These are phyloP conservation scores for Gilbertella persicaria DNA, from an alignment of 371 early-diverging fungal genomes.

Conservation along the genomic window DNA sequence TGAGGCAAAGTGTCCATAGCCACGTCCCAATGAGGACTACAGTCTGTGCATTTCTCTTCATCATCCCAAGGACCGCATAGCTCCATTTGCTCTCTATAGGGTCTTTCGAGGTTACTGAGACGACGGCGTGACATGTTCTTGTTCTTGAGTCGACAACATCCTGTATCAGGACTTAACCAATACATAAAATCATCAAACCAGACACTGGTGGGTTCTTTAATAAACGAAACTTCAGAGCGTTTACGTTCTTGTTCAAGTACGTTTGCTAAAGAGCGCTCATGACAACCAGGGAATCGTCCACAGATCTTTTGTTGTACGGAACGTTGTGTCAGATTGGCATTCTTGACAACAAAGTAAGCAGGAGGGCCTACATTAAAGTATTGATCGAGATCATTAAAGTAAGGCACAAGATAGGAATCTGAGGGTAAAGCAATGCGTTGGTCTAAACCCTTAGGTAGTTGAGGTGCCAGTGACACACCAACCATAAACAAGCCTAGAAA, in stretches of 20 bases:
- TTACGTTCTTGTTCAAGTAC: conserved; percentile 72
- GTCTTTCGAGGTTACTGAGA: conserved; percentile 6
- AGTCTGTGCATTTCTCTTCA: conserved; percentile 59
- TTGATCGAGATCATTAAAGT: conserved; percentile 67
- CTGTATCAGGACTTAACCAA: conserved; percentile 66
- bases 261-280: conserved; percentile 59
- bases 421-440: conserved; percentile 72
- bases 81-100: conserved; percentile 16
- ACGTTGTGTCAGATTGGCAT: conserved; percentile 52
- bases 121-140: conserved; percentile 8
- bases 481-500: conserved; percentile 63
- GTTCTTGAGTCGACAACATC: conserved; percentile 60
- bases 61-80: conserved; percentile 59
- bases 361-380: conserved; percentile 78
- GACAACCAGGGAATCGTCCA: conserved; percentile 65
- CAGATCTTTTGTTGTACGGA: conserved; percentile 61
- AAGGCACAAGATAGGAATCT: conserved; percentile 71
- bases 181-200: conserved; percentile 78
- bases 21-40: conserved; percentile 58
- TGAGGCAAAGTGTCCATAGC: conserved; percentile 62
- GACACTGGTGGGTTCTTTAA: conserved; percentile 69
- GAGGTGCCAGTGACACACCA: conserved; percentile 53
- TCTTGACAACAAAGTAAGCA: conserved; percentile 73
- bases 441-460: conserved; percentile 64
- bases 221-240: conserved; percentile 61